Evolutionary conservation across 2,329 filamentous ascomycete genomes (phyloP).

Genomic region (Ophiocordyceps camponoti-saundersi): DNA sequence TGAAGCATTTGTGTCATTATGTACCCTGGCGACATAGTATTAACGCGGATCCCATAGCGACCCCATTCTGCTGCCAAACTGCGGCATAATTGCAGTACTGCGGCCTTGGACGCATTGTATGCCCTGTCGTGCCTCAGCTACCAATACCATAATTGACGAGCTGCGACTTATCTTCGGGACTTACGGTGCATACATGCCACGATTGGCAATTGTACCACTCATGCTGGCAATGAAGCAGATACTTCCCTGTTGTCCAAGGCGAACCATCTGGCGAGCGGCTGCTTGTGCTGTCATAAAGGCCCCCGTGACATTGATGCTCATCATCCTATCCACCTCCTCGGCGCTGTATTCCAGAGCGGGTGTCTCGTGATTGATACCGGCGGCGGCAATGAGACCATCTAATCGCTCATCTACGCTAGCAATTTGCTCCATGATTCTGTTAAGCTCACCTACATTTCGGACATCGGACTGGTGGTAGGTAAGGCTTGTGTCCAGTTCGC

Average conservation of each 20-base stretch:
- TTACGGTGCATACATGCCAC: conserved; percentile 41
- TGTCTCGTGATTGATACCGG: conserved; percentile 67
- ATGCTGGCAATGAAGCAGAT: conserved; percentile 55
- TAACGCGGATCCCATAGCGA: conserved; percentile 55
- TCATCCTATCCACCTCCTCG: conserved; percentile 58
- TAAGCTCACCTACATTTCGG: conserved; percentile 49
- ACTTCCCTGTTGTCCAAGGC: conserved; percentile 38
- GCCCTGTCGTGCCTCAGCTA: conserved; percentile 23
- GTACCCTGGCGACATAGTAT: conserved; percentile 67
- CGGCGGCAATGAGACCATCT: conserved; percentile 59
- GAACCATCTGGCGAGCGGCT: conserved; percentile 61
- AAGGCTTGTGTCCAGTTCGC: conserved; percentile 49
- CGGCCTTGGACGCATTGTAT: conserved; percentile 65
- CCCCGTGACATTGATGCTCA: conserved; percentile 77
- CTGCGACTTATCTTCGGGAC: conserved; percentile 7
- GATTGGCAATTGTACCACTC: conserved; percentile 50
- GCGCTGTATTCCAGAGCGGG: conserved; percentile 67
- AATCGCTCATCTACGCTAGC: conserved; percentile 53
- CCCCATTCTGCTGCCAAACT: conserved; percentile 64
- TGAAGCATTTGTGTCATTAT: conserved; percentile 75
- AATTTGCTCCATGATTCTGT: conserved; percentile 51
- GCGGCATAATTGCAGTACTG: conserved; percentile 52
- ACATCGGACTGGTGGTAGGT: conserved; percentile 71
- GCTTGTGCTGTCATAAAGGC: conserved; percentile 75
- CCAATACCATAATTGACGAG: background rate